These are phyloP conservation scores for Monosporascus sp. DNA, from an alignment of 2,329 filamentous ascomycete species.

Conservation along the genomic window DNA sequence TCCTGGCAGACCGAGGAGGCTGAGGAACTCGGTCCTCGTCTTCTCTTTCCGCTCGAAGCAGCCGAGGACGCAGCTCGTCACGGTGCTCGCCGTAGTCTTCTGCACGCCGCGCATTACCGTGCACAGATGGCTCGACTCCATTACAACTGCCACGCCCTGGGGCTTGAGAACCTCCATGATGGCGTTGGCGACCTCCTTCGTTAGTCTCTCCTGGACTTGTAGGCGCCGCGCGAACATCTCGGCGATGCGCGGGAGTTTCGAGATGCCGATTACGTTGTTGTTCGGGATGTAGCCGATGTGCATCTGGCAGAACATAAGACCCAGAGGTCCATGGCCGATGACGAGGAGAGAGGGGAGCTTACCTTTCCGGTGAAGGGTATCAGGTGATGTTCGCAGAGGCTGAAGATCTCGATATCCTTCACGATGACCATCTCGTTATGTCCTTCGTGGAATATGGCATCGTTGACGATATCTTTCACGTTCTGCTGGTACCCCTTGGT, in stretches of 20 bases:
- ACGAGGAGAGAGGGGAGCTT: slow-evolving; percentile 17
- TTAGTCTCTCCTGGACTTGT: slow-evolving; percentile 94
- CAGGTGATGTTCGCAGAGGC: slow-evolving; percentile 93
- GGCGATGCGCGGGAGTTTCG: slow-evolving; percentile 90
- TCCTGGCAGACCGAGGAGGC: slow-evolving; percentile 61
- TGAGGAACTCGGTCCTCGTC: slow-evolving; percentile 93
- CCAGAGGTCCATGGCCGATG: slow-evolving; percentile 6
- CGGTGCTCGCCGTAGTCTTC: slow-evolving; percentile 81
- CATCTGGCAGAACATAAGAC: slow-evolving; percentile 56
- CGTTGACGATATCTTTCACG: slow-evolving; percentile 83
- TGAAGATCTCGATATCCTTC: slow-evolving; percentile 94
- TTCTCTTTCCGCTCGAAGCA: slow-evolving; percentile 90
- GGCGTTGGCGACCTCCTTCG: slow-evolving; percentile 91
- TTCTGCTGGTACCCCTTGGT: slow-evolving; percentile 98
- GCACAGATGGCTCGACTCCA: slow-evolving; percentile 94
- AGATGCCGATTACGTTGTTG: slow-evolving; percentile 84
- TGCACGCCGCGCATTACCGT: slow-evolving; percentile 99
- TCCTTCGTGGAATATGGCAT: slow-evolving; percentile 91
- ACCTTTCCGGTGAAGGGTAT: slow-evolving; percentile 96
- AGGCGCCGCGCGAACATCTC: slow-evolving; percentile 94
- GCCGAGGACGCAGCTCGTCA: slow-evolving; percentile 96
- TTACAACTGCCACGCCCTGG: slow-evolving; percentile 92
- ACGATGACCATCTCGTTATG: slow-evolving; percentile 98
- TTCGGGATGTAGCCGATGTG: slow-evolving; percentile 97
- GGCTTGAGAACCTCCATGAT: slow-evolving; percentile 91